phyloP scores from a whole-genome alignment of 371 early-diverging fungal genomes.

The Ordospora pajunii region DNA sequence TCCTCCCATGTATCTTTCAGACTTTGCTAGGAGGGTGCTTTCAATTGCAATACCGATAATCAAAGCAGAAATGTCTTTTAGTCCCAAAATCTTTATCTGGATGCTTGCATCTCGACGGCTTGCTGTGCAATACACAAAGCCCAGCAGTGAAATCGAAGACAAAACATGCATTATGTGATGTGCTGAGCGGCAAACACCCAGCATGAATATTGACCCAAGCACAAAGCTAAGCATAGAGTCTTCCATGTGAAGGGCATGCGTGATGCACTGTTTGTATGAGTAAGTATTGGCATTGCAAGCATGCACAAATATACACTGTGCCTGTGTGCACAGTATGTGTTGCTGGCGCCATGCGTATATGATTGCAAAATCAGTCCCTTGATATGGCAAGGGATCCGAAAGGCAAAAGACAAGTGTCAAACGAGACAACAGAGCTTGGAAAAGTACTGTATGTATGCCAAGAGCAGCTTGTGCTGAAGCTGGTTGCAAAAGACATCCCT shows the following conservation, averaged over 20 bases:
- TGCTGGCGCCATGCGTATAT: too few species aligned
- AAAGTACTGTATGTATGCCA: slow-evolving; percentile 81
- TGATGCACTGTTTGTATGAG: not conserved
- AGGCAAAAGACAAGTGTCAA: not conserved
- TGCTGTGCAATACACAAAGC: not conserved
- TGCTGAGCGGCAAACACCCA: not conserved
- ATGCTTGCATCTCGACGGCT: not conserved
- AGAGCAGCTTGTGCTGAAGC: slow-evolving; percentile 86
- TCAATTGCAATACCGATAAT: not conserved
- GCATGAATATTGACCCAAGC: slow-evolving; percentile 3
- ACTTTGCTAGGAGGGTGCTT: not conserved
- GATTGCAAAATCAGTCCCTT: not conserved
- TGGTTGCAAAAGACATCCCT: slow-evolving; percentile 78
- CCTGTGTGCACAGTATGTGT: too few species aligned
- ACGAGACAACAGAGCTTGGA: slow-evolving; percentile 68
- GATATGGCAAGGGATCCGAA: not conserved
- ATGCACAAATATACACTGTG: too few species aligned
- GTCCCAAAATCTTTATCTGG: not conserved
- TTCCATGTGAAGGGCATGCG: not conserved
- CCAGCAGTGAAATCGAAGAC: not conserved
- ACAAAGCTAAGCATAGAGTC: not conserved
- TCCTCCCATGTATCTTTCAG: not conserved
- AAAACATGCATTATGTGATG: not conserved
- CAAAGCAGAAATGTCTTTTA: not conserved
- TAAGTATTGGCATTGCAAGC: too few species aligned